Percentiles rank a stretch among this genome's conserved stretches.
phyloP scores from a whole-genome alignment of 1,284 basidiomycete species.

The Cronartium quercuum region DNA sequence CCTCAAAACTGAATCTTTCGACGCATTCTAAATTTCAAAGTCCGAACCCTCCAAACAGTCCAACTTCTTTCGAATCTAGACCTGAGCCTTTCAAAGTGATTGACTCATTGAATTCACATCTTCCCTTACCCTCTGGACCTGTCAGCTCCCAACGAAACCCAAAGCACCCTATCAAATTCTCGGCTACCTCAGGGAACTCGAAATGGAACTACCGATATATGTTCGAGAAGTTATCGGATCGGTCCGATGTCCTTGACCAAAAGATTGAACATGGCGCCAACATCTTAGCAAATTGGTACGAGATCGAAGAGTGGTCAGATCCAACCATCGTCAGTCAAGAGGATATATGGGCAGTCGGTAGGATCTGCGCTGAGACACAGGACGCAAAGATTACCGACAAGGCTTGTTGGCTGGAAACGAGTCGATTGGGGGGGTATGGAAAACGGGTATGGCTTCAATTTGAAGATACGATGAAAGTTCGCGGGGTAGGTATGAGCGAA shows the following conservation, averaged over 20 bases:
- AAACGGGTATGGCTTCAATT: slow-evolving; percentile 66
- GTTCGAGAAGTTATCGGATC: slow-evolving; percentile 77
- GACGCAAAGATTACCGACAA: slow-evolving; percentile 65
- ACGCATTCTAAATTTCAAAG: not conserved
- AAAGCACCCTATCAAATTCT: slow-evolving; percentile 7
- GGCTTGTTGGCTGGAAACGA: slow-evolving; percentile 70
- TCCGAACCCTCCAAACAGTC: not conserved
- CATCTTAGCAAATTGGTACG: slow-evolving; percentile 64
- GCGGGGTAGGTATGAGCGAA: slow-evolving; percentile 59
- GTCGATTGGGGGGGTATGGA: slow-evolving; percentile 68
- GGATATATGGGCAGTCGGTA: slow-evolving; percentile 68
- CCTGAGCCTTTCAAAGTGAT: slow-evolving; percentile 25
- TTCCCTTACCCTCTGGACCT: slow-evolving; percentile 6
- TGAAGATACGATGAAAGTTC: slow-evolving; percentile 60
- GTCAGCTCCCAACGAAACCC: not conserved
- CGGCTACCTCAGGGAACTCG: not conserved
- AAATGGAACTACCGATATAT: slow-evolving; percentile 64
- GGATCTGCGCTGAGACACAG: slow-evolving; percentile 66
- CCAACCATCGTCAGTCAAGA: slow-evolving; percentile 63
- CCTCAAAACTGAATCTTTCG: not conserved
- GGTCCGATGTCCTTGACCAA: slow-evolving; percentile 74
- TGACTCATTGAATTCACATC: slow-evolving; percentile 15
- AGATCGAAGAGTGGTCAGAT: slow-evolving; percentile 60
- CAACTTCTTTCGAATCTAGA: slow-evolving; percentile 15
- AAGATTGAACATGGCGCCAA: slow-evolving; percentile 76